These are phyloP conservation scores for Stellera chamaejasme DNA, from an alignment of 345 rosid genomes.

Conservation along the genomic window DNA sequence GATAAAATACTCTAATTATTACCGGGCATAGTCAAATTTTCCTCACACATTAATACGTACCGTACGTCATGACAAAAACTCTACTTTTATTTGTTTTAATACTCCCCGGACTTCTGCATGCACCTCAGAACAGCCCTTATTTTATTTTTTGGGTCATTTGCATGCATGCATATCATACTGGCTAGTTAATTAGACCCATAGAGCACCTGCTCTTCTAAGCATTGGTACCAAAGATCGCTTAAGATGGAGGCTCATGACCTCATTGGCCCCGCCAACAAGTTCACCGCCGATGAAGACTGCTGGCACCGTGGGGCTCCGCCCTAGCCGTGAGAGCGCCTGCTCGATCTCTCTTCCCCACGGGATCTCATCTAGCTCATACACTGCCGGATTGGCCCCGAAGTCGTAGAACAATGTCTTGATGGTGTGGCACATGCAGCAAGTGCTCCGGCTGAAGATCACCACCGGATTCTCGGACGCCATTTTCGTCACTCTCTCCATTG, in stretches of 20 bases:
- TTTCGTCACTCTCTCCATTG: conserved; percentile 45
- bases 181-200: conserved; percentile 41
- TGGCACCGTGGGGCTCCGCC: conserved; percentile 53
- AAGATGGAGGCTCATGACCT: conserved; percentile 75
- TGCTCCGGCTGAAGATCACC: conserved; percentile 68
- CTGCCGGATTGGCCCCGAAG: conserved; percentile 56
- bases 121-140: no score
- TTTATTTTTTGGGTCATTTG: no score
- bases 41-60: no score
- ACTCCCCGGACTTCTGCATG: no score
- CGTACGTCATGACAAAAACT: no score
- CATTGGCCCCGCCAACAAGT: conserved; percentile 69
- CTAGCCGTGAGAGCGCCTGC: conserved; percentile 53
- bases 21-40: no score
- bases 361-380: conserved; percentile 60
- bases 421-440: conserved; percentile 67
- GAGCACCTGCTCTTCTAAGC: conserved; percentile 60
- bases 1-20: no score
- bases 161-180: background rate
- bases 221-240: conserved; percentile 49
- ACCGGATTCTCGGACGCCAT: conserved; percentile 62
- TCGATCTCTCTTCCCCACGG: conserved; percentile 55
- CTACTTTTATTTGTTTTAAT: no score
- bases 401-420: conserved; percentile 54
- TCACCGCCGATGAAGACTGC: conserved; percentile 69